Base-by-base conservation (phyloP, 2,329 filamentous ascomycete species). In the Trichoderma gracile region DNA sequence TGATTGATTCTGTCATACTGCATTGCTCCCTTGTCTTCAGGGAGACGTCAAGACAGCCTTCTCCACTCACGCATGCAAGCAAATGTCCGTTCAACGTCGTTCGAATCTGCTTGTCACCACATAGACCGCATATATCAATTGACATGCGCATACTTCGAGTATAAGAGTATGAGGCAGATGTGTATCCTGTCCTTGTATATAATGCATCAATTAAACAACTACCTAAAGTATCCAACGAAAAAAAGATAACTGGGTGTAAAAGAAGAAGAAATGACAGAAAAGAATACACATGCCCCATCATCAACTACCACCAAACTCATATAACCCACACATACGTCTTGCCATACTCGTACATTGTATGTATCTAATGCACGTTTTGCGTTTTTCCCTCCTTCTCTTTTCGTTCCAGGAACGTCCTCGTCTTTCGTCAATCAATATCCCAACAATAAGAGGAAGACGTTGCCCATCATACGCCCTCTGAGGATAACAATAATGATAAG, bases 371-470 rank as follows among this genome's bases (percentile, higher is more conserved):
- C 49, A 62, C 49, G 27, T 46, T 46, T 38, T 38, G 33, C 33
- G 33, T 38, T 38, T 38, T 12, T 12, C 10, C 3, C 7, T 53
- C 42, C 27, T 50, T 42, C 49, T 19, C 19, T 9, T 3, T 2
- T 38, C 30, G 5, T 45, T 50, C 57, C 33, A 40, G 33, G 27
- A 40, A 33, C 21, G 25, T n/a, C 38, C 5, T 14, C 3, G 52
- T 60, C 23, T 8, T 52, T 52, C 57, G 40, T 60, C 57, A 45
- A 62, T 38, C 58, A 54, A 62, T 54, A 62, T 49, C 49, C 58
- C 58, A 3, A 25, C n/a, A 54, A 61, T 38, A 38, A 54, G 8
- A 19, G 46, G 40, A 62, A 54, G 49, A 54, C 47, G 58, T 21
- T 40, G 27, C 49, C 49, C 58, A 62, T 53, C 58, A 54, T 46